Evolutionary conservation across 1,139 yeast species (phyloP).

Genomic region (Yamadazyma blattariae): DNA sequence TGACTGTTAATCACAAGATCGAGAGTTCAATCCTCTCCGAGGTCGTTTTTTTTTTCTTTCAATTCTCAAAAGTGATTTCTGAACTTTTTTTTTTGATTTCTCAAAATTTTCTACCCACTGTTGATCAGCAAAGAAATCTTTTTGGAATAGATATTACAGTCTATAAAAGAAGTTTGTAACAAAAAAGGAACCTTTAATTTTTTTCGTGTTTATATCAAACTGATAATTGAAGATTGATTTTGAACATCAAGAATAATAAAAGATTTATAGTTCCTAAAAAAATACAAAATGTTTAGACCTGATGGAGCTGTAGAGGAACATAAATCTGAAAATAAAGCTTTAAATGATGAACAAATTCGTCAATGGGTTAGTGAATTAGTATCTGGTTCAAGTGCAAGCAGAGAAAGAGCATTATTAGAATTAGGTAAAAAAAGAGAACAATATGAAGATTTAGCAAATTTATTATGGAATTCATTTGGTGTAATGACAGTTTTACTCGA

Average conservation of each 20-base stretch:
- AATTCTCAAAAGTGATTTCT: not conserved
- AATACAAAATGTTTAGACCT: not conserved
- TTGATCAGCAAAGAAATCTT: too few relatives aligned
- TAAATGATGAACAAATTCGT: constrained; percentile 83
- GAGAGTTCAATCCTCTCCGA: constrained; percentile 53
- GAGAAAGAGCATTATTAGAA: constrained; percentile 89
- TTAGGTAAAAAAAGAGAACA: constrained; percentile 93
- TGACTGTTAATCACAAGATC: constrained; percentile 60
- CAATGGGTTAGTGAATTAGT: constrained; percentile 89
- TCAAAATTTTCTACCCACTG: too few relatives aligned
- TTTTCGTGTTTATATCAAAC: too few relatives aligned
- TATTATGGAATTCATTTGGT: constrained; percentile 94
- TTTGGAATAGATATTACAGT: too few relatives aligned
- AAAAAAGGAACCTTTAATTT: too few relatives aligned
- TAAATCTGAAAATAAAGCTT: constrained; percentile 42
- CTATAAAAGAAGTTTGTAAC: too few relatives aligned
- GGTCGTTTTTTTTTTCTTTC: constrained; percentile 18
- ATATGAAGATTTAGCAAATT: constrained; percentile 89
- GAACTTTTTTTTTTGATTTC: not conserved
- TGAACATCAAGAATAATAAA: too few relatives aligned
- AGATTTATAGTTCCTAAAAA: not conserved
- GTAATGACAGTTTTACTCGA: constrained; percentile 90
- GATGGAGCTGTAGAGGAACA: constrained; percentile 1
- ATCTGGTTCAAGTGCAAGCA: constrained; percentile 82
- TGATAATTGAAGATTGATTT: too few relatives aligned